These are phyloP conservation scores for Pichia sp. DNA, from an alignment of 1,139 yeast species.

Conservation along the genomic window DNA sequence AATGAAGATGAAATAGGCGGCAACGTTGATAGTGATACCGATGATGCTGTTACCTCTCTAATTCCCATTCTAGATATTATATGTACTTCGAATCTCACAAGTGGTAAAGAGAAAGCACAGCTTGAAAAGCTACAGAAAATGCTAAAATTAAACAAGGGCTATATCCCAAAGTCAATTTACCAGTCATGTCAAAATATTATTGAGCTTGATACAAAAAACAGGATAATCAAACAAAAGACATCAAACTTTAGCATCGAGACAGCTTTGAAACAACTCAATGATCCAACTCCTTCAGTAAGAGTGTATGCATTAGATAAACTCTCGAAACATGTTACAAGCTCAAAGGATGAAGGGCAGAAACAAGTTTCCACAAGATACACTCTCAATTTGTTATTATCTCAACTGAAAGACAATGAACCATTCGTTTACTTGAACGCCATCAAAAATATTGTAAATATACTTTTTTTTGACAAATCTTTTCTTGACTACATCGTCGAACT, in stretches of 20 bases:
- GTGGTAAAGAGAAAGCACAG: conserved; percentile 11
- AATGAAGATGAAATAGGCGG: conserved; percentile 36
- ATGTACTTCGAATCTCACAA: conserved; percentile 2
- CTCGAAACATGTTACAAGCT: conserved; percentile 50
- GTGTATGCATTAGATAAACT: conserved; percentile 79
- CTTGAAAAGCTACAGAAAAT: conserved; percentile 15
- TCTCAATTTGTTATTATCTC: conserved; percentile 57
- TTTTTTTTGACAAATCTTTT: conserved; percentile 33
- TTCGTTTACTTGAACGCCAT: conserved; percentile 80
- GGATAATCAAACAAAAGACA: not conserved
- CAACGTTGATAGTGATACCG: conserved; percentile 34
- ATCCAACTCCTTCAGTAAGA: conserved; percentile 75
- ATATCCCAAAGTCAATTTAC: conserved; percentile 12
- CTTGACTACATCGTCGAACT: conserved; percentile 36
- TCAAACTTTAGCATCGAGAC: conserved; percentile 32
- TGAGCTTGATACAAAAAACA: not conserved
- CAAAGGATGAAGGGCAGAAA: conserved; percentile 39
- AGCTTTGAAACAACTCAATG: conserved; percentile 67
- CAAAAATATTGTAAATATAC: conserved; percentile 63
- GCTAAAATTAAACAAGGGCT: not conserved
- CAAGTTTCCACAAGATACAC: conserved; percentile 49
- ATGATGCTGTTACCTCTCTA: conserved; percentile 25
- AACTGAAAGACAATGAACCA: conserved; percentile 77
- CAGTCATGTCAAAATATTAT: conserved; percentile 8
- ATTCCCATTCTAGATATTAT: conserved; percentile 17